These are phyloP conservation scores for Diaporthe caulivora DNA, from an alignment of 2,329 filamentous ascomycete species.

Conservation along the genomic window DNA sequence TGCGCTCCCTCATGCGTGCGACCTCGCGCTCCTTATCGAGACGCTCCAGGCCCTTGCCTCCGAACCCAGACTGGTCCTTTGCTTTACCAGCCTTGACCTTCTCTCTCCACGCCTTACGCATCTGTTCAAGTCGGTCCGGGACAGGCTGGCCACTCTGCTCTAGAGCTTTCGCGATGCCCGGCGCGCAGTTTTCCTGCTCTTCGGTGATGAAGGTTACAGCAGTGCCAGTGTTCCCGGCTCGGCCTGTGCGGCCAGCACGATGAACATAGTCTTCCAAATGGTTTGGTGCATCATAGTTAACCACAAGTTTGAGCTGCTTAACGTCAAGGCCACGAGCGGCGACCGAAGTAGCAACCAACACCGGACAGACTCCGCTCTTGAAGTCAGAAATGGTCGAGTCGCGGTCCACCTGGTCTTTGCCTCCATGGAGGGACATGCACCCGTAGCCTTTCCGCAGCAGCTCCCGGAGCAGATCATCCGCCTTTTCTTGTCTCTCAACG, in stretches of 20 bases:
- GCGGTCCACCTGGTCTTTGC: constrained; percentile 92
- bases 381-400: constrained; percentile 94
- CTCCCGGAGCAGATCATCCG: constrained; percentile 83
- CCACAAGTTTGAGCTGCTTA: constrained; percentile 93
- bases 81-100: constrained; percentile 95
- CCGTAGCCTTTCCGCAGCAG: constrained; percentile 87
- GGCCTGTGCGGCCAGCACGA: constrained; percentile 90
- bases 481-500: constrained; percentile 91
- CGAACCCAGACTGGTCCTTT: constrained; percentile 90
- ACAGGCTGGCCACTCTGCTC: constrained; percentile 89
- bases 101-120: constrained; percentile 81
- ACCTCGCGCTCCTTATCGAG: constrained; percentile 93
- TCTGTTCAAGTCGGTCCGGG: constrained; percentile 75
- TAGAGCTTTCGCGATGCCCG: constrained; percentile 91
- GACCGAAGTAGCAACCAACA: constrained; percentile 94
- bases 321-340: constrained; percentile 96
- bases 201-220: constrained; percentile 95
- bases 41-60: constrained; percentile 92
- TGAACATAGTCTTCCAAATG: constrained; percentile 98
- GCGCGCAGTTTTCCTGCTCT: constrained; percentile 90
- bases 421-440: constrained; percentile 93
- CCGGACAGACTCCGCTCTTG: constrained; percentile 89
- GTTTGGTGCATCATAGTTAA: constrained; percentile 95
- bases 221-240: constrained; percentile 93
- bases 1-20: constrained; percentile 86